These are phyloP conservation scores for Globisporangium splendens DNA, from an alignment of 352 stramenopile genomes.

Conservation along the genomic window DNA sequence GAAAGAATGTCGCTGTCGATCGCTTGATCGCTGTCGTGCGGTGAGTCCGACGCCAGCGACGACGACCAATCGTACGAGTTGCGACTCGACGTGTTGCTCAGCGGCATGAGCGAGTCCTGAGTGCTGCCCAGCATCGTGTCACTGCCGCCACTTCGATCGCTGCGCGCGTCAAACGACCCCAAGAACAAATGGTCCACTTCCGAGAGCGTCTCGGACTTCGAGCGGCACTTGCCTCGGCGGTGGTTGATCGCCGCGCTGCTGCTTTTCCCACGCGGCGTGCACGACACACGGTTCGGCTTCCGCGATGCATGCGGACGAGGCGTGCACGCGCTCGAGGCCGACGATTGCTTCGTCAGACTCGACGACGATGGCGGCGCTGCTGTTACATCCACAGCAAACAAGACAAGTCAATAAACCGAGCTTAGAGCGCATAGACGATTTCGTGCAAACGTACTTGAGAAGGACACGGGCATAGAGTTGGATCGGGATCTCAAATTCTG, in stretches of 20 bases:
- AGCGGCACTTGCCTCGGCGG: constrained; percentile 43
- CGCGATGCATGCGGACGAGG: constrained; percentile 18
- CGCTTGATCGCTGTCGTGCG: constrained; percentile 52
- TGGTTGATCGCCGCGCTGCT: constrained; percentile 2
- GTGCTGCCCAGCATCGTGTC: constrained; percentile 23
- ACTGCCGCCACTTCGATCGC: constrained; percentile 30
- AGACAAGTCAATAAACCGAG: constrained; percentile 1
- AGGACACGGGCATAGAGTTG: constrained; percentile 72
- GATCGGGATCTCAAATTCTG: constrained; percentile 53
- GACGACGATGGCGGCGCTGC: background rate
- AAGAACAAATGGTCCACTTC: constrained; percentile 24
- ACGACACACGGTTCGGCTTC: constrained; percentile 22
- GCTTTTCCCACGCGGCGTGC: constrained; percentile 32
- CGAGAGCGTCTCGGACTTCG: constrained; percentile 59
- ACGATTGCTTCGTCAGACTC: constrained; percentile 7
- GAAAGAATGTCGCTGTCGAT: constrained; percentile 80
- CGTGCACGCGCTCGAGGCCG: background rate
- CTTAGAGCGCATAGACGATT: background rate
- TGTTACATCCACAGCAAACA: background rate
- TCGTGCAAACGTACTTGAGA: constrained; percentile 18
- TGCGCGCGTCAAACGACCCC: constrained; percentile 17
- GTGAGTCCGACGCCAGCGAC: constrained; percentile 18
- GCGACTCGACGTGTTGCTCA: constrained; percentile 9
- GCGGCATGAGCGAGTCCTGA: constrained; percentile 19
- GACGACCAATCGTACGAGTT: constrained; percentile 36